phyloP scores from a whole-genome alignment of 139 green algal genomes.

The Axilococcus clingmanii region DNA sequence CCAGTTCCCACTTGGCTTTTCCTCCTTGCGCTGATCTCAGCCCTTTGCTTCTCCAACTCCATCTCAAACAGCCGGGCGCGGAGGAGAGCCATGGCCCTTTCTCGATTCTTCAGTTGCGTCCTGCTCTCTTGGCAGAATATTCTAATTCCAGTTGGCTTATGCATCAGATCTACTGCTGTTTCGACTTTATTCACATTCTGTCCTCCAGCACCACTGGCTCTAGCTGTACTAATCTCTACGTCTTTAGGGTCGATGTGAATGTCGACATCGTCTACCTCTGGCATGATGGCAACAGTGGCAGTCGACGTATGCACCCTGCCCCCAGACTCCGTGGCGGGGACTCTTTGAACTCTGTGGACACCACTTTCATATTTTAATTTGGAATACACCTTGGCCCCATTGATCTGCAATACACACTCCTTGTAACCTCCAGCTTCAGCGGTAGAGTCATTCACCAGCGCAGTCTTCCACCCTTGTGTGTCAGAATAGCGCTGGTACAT shows the following conservation, averaged over 20 bases:
- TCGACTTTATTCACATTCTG: slow-evolving; percentile 96
- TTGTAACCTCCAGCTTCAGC: slow-evolving; percentile 83
- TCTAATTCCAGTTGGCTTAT: slow-evolving; percentile 89
- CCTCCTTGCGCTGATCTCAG: slow-evolving; percentile 54
- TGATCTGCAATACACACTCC: slow-evolving; percentile 61
- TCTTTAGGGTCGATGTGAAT: slow-evolving; percentile 72
- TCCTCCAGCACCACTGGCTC: slow-evolving; percentile 65
- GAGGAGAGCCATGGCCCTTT: slow-evolving; percentile 84
- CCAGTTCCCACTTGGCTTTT: slow-evolving; percentile 74
- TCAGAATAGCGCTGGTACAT: slow-evolving; percentile 58
- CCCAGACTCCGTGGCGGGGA: slow-evolving; percentile 86
- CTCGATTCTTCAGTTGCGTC: slow-evolving; percentile 86
- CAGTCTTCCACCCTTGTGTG: slow-evolving; percentile 61
- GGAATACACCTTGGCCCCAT: slow-evolving; percentile 56
- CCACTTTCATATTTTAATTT: slow-evolving; percentile 97
- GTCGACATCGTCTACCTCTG: slow-evolving; percentile 77
- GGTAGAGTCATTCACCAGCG: slow-evolving; percentile 47
- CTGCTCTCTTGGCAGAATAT: slow-evolving; percentile 88
- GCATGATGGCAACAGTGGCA: slow-evolving; percentile 86
- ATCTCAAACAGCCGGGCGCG: slow-evolving; percentile 85
- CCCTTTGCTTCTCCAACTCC: slow-evolving; percentile 80
- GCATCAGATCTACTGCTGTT: slow-evolving; percentile 93
- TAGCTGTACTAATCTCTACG: slow-evolving; percentile 66
- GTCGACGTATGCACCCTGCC: slow-evolving; percentile 96
- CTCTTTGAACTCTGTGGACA: slow-evolving; percentile 96